Evolutionary conservation across 371 early-diverging fungal species (phyloP), one percentile per base, ranked within the genome.

Genomic region (Haplosporangium sp.): DNA sequence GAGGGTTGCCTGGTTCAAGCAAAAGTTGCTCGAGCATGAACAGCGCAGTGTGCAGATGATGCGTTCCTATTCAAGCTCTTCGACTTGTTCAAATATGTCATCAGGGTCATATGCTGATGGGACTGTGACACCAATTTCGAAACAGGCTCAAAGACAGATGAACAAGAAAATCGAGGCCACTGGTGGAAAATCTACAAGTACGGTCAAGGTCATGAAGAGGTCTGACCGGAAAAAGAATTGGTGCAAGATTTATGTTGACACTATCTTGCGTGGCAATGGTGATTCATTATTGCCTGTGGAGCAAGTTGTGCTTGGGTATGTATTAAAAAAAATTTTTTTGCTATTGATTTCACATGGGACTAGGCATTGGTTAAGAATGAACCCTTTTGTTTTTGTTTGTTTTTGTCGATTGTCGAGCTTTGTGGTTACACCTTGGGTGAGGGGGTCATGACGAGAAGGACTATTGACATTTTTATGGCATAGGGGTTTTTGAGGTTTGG

Each of bases 161-260:
- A 67, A 71, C 52, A 79, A 79, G 60, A 79, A 79, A 47, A 65
- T 68, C 8, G 74, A 74, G 55, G 69, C 74, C 20, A 27, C 71
- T 0, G 68, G 55, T 1, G 55, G 71, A 2, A 71, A 67, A 40
- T 61, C 73, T 10, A 42, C 63, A 15, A 58, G 53, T 2, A 40
- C 62, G 0, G 62, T 74, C 40, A 79, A 79, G 63, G 75, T 40
- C n/a, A 79, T 79, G 81, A 67, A 67, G 47, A 67, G 81, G 8
- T 44, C 62, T 3, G 81, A 79, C 42, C 63, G 81, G 13, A 79
- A 79, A 50, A 74, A 74, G 69, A 79, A 79, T 48, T 79, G 81
- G 81, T 79, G 81, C 66, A 71, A 79, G 62, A 61, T 74, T 39
- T 79, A 79, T 65, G 81, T 79, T 35, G 81, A 79, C 61, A 55